Base-by-base conservation (phyloP, 371 early-diverging fungal species). In the Batkoa obscura region DNA sequence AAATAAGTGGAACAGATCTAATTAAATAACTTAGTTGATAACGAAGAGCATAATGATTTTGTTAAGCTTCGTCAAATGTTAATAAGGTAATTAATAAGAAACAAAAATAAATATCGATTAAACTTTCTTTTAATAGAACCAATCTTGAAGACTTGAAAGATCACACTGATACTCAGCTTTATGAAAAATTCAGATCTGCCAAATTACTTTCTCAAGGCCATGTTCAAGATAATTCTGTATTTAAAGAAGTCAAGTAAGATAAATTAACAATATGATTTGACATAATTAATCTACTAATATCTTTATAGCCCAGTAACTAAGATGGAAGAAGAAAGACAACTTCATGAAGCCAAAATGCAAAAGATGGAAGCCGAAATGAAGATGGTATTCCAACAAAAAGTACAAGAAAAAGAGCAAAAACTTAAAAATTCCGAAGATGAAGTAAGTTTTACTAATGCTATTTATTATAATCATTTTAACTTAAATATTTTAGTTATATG, bases 301-400 rank as follows among this genome's bases (percentile, higher is more conserved):
- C 3, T 9, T 9, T 6, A 2, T 60, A 79, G 76, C 68, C 91
- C 94, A 49, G 67, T 87, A 23, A 78, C 83, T 61, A 88, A 89
- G 74, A 72, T 92, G 66, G 97, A 94, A 64, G 91, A 92, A 69
- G 93, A 94, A 70, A 81, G 85, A 49, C 63, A 76, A 15, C 77
- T 86, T 56, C 97, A 96, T 64, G 95, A 96, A 68, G 83, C 80
- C 63, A 92, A 91, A 73, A 78, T 96, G 74, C 75, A 83, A 62
- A 92, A 94, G 79, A 91, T 96, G 95, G 94, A 96, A 66, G 80
- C 85, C 47, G 95, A 96, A 67, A 94, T 96, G 95, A 85, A 86
- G 68, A 78, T 84, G 9, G 95, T 96, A 38, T 94, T 96, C 85
- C 88, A 90, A 67, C 90, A 90, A 61, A 96, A 96, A 79, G 94